Conservation (phyloP, 176 grass and related monocot species). For the Chrysopogon serrulatus region DNA sequence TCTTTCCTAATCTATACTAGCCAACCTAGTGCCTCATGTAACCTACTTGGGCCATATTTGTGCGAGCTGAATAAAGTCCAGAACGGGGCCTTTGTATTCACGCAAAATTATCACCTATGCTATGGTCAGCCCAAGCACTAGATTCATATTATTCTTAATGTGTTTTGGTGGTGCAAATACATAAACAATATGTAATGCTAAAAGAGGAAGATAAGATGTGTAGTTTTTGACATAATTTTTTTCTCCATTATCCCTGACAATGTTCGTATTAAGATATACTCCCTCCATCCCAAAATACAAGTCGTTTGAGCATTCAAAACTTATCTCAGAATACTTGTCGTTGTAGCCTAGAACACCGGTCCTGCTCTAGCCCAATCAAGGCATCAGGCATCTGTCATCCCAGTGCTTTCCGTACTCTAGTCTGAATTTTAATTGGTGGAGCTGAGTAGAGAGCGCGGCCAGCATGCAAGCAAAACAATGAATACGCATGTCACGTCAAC, state of each 20-base stretch:
- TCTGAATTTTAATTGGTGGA: too few species aligned
- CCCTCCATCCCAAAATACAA: too few species aligned
- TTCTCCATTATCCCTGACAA: neutral
- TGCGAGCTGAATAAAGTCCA: neutral
- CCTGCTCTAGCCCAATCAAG: too few species aligned
- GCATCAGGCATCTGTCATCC: too few species aligned
- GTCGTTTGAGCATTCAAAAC: too few species aligned
- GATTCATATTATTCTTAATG: neutral
- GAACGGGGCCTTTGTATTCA: neutral
- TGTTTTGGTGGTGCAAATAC: neutral
- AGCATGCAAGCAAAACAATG: too few species aligned
- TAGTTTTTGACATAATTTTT: neutral
- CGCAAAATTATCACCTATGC: neutral
- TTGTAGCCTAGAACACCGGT: too few species aligned
- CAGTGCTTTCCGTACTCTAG: too few species aligned
- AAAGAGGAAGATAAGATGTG: neutral
- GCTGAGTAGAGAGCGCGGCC: too few species aligned
- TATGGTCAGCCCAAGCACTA: neutral
- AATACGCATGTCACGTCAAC: too few species aligned
- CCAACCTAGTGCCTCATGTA: neutral
- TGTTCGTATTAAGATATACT: neutral
- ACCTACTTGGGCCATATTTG: neutral
- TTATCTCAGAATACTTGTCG: too few species aligned
- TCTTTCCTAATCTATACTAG: neutral
- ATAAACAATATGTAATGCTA: neutral